Base-by-base conservation (phyloP, 331 rosid species). In the Stylosanthes scabra region DNA sequence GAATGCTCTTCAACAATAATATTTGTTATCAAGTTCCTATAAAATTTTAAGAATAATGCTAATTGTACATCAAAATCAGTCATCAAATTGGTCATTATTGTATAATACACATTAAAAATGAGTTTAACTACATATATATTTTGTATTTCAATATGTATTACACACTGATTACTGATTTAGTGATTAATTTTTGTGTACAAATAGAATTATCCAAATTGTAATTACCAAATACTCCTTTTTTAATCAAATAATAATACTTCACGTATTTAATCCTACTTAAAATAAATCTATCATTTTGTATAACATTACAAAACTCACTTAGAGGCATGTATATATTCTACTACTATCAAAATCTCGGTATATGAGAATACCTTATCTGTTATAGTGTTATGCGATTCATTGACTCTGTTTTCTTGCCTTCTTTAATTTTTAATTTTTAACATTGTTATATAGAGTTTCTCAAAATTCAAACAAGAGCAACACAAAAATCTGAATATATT, bases 241-340 rank as follows among this genome's bases (percentile, higher is more conserved):
- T 39, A 8, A 47, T 61, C 16, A 54, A 63, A 25, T 9, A 9
- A 51, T 16, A 34, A 13, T 34, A 60, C 37, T 31, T 31, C 3
- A 31, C 37, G 3, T 31, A 6, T 7, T 60, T 34, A 61, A 60
- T 61, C 70, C 37, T 31, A 5, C 37, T 25, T 41, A 5, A 72
- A 40, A 52, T 20, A 20, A 6, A 8, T 0, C 9, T 11, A 40
- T 34, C 14, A 31, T 60, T 59, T 50, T 7, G 10, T 1, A 34
- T 25, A 42, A 25, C 42, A 8, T 15, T 49, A 61, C 11, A 50
- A 57, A 42, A 54, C 78, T 74, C 59, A n/a, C 51, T 10, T n/a
- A 46, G 5, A 46, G 5, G 44, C 11, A 2, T 46, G 42, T 42
- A n/a, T 15, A 27, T 41, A 4, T 44, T 39, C 5, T 2, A 7